phyloP scores from a whole-genome alignment of 2,329 filamentous ascomycete genomes.

The Beauveria australis region DNA sequence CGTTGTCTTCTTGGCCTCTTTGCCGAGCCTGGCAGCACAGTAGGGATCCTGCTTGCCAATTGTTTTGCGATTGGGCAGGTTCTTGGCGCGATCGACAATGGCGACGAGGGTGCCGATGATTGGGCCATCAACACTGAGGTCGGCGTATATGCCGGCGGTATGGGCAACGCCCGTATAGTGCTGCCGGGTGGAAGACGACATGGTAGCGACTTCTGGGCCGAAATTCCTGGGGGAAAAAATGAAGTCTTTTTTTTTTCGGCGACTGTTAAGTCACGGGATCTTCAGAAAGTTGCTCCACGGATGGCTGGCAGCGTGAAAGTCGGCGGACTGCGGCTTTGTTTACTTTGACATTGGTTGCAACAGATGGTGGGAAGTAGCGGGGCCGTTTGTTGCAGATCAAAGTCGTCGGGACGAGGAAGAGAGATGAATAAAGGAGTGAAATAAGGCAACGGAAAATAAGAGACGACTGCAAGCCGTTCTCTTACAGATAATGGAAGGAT shows the following conservation, averaged over 20 bases:
- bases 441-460: neutral
- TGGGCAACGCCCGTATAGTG: slow-evolving; percentile 39
- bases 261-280: neutral
- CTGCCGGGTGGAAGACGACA: slow-evolving; percentile 36
- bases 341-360: slow-evolving; percentile 7
- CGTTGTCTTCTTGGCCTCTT: slow-evolving; percentile 94
- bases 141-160: slow-evolving; percentile 87
- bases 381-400: neutral
- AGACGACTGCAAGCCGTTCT: neutral
- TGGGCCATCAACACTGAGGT: slow-evolving; percentile 88
- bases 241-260: neutral
- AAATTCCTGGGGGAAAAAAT: neutral
- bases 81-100: slow-evolving; percentile 91
- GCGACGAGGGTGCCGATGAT: slow-evolving; percentile 88
- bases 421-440: neutral
- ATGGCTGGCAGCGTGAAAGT: neutral
- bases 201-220: slow-evolving; percentile 20
- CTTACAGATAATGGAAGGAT: neutral
- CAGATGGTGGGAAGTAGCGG: slow-evolving; percentile 1
- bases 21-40: slow-evolving; percentile 85
- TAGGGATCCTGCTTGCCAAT: slow-evolving; percentile 99
- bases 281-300: neutral
- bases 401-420: neutral
- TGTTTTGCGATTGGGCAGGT: slow-evolving; percentile 89
- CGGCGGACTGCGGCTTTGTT: slow-evolving; percentile 5